Conservation (phyloP, 2,329 filamentous ascomycete species). For the Paecilomyces formosus region DNA sequence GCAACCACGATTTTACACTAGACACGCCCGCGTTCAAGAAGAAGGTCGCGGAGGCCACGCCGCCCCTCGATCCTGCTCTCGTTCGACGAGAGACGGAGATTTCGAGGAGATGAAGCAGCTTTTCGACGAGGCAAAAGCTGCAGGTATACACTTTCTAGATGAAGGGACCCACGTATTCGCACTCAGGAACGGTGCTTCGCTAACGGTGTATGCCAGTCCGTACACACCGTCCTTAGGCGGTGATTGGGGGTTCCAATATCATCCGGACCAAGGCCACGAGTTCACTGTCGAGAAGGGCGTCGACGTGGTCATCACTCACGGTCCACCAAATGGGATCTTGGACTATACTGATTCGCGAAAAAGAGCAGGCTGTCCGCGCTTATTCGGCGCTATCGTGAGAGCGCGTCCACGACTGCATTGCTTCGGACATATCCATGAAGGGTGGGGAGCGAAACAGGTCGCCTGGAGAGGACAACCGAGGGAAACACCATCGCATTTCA, state of each 20-base stretch:
- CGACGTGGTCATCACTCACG: constrained; percentile 50
- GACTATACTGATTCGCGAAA: constrained; percentile 32
- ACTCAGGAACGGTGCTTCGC: constrained; percentile 42
- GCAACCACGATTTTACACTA: constrained; percentile 47
- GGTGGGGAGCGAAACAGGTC: constrained; percentile 50
- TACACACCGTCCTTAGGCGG: constrained; percentile 42
- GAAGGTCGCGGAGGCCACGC: constrained; percentile 20
- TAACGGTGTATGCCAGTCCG: constrained; percentile 49
- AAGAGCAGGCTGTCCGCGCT: constrained; percentile 22
- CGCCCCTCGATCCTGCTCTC: constrained; percentile 18
- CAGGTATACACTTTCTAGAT: constrained; percentile 43
- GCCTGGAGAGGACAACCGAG: constrained; percentile 38
- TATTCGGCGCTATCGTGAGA: constrained; percentile 24
- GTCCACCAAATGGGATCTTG: constrained; percentile 46
- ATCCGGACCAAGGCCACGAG: constrained; percentile 26
- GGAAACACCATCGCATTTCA: constrained; percentile 38
- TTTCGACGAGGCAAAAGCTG: constrained; percentile 27
- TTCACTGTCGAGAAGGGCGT: constrained; percentile 23
- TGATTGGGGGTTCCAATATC: constrained; percentile 47
- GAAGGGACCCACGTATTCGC: constrained; percentile 44
- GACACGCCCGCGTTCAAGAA: constrained; percentile 30
- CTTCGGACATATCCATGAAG: constrained; percentile 40
- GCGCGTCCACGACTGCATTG: constrained; percentile 29
- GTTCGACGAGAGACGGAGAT: constrained; percentile 29
- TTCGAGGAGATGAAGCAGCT: constrained; percentile 32